Evolutionary conservation across 768 basidiomycete species (phyloP).

Genomic region (Hypholoma fasciculare): DNA sequence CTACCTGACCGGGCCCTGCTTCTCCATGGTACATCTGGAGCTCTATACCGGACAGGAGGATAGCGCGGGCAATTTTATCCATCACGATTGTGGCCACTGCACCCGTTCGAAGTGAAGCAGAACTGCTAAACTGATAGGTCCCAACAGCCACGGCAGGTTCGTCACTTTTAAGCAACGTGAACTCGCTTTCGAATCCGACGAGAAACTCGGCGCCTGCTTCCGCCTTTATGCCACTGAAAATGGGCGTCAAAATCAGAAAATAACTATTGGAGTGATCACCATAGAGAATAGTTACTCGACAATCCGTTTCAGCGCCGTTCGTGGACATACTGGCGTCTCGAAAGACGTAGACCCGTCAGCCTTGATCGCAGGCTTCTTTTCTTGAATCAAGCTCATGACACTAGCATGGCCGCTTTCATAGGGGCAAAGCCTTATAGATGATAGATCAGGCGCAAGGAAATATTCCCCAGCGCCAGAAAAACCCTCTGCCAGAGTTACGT

Average conservation of each 20-base stretch:
- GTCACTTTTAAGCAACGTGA: slow-evolving; percentile 58
- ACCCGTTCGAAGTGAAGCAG: slow-evolving; percentile 42
- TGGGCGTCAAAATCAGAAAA: neutral
- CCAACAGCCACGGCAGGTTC: slow-evolving; percentile 48
- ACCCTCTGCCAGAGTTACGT: slow-evolving; percentile 40
- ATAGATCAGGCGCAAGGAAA: slow-evolving; percentile 52
- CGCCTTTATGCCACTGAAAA: slow-evolving; percentile 18
- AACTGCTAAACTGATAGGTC: slow-evolving; percentile 43
- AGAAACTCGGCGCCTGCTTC: slow-evolving; percentile 47
- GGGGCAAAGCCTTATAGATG: slow-evolving; percentile 47
- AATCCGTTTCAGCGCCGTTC: slow-evolving; percentile 8
- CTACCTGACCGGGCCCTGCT: slow-evolving; percentile 54
- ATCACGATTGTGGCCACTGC: slow-evolving; percentile 42
- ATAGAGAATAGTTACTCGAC: slow-evolving; percentile 5
- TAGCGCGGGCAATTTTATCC: slow-evolving; percentile 57
- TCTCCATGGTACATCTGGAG: slow-evolving; percentile 71
- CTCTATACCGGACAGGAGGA: slow-evolving; percentile 53
- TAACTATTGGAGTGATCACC: neutral
- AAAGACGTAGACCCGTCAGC: slow-evolving; percentile 19
- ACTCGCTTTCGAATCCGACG: slow-evolving; percentile 71
- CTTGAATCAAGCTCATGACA: slow-evolving; percentile 63
- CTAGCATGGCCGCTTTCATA: slow-evolving; percentile 57
- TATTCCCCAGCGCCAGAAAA: slow-evolving; percentile 54
- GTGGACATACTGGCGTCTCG: slow-evolving; percentile 5
- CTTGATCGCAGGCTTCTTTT: slow-evolving; percentile 39